Evolutionary conservation across 805 yeast species (phyloP), one percentile per base, ranked within the genome.

Genomic region (Saccharomycopsis selenospora): DNA sequence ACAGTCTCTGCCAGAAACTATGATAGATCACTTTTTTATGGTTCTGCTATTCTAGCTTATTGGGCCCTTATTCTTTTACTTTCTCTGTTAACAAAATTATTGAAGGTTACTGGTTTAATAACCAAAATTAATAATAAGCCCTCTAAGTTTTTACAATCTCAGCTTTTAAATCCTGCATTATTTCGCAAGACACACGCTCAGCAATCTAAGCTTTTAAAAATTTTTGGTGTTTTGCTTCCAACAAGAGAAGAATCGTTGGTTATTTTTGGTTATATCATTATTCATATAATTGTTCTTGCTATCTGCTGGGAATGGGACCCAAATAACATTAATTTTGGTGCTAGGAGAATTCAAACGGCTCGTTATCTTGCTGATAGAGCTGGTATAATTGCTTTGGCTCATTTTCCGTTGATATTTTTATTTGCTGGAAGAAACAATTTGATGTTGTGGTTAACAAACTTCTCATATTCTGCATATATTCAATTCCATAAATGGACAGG

Each of bases 351-450:
- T 28, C 73, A 75, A 10, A 59, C 69, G 55, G 56, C 67, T 55
- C 61, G 76, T 24, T 70, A 62, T 52, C 55, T 64, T 43, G 73
- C 75, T 3, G 70, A 66, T 4, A 66, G 76, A 59, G 46, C 68
- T 0, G 66, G 63, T 6, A 51, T 63, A 29, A 48, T 61, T n/a
- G 47, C 56, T 1, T 65, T 68, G 55, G 66, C 67, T 1, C 67
- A 68, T 40, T 55, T 80, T 51, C 91, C 93, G 0, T 55, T 73
- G 3, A 57, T 79, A 27, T 68, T 80, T 18, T 59, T 84, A 30
- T 80, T 85, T 60, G 82, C 86, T 5, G 85, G 88, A 7, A 69
- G 95, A 58, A 86, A 84, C 63, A 86, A 82, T 61, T 68, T 86
- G 23, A 63, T 85, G 54, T 75, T 76, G 52, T 65, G 65, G 57